Evolutionary conservation across 2,329 filamentous ascomycete species (phyloP), one percentile per base, ranked within the genome.

Genomic region (Fusarium pilosicola): DNA sequence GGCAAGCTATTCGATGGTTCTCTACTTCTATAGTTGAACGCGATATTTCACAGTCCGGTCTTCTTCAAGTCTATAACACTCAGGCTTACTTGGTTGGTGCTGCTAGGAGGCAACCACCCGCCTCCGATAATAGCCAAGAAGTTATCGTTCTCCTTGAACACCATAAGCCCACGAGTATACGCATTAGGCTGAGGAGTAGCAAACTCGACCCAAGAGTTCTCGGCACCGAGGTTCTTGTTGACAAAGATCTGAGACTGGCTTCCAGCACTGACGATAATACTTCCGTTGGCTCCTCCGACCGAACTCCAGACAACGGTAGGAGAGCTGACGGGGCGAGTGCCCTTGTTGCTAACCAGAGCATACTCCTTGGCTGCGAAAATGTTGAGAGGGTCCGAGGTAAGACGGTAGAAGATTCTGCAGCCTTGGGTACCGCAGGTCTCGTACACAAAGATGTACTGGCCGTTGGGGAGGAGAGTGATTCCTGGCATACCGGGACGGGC

Each of bases 401-500:
- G 72, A 26, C 83, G 82, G 79, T 86, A 87, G 76, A 85, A 82
- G 6, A 86, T 80, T 8, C 83, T 80, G 78, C 84, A 86, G 51
- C 81, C 76, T 46, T 79, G 78, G 3, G 78, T 79, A 36, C 80
- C 87, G 65, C 88, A 88, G 70, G 87, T 89, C 78, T 93, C 91
- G 80, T 92, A 92, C 4, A 86, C 86, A 83, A 90, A 88, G 77
- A 94, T 88, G 30, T 78, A 78, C 20, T 78, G 62, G 24, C 87
- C 88, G 73, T 88, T 88, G 36, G 73, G 90, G 82, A 93, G 85
- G 70, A 85, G 76, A 4, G 87, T 84, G 11, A 93, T 83, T 3
- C 87, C 88, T 1, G 91, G 88, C 92, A 93, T 93, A 54, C 91
- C 92, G 0, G 92, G 92, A 3, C 92, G 88, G 66, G 86, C 88